Evolutionary conservation across 2,329 filamentous ascomycete species (phyloP), one percentile per base, ranked within the genome.

Genomic region (Venturia effusa): DNA sequence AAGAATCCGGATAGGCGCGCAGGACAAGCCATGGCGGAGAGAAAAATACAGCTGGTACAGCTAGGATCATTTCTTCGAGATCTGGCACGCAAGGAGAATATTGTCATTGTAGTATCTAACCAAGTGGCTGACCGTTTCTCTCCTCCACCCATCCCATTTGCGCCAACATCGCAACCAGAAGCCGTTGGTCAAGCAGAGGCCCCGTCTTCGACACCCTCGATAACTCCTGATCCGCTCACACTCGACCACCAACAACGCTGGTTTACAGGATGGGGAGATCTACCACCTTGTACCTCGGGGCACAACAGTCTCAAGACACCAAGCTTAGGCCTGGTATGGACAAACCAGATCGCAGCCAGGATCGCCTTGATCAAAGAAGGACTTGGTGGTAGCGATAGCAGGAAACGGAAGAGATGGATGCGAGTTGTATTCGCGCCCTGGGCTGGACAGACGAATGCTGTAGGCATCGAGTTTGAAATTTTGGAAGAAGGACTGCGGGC

Each of bases 251-350:
- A 97, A 75, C 91, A 97, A 74, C 84, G 89, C 54, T 97, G 92
- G 84, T 96, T 97, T 76, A 95, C 92, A 4, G 92, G 94, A 67
- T 97, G 94, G 93, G 92, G 93, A 27, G 90, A 96, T 73, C 71
- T 64, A 15, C 66, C 65, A 43, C 67, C 64, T 13, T 64, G 78
- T 60, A 74, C 77, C 32, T 76, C 55, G n/a, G 60, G 41, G 15
- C 48, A 63, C 4, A 40, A 15, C 19, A 68, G 66, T 0, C 69
- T 88, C 64, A 97, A 97, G 76, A 96, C 90, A 0, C 93, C 93
- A 0, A 89, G 89, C 7, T 77, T 97, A 30, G 93, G 93, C 0
- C 81, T 96, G 8, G 88, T 95, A 13, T 97, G 93, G 93, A 87
- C 90, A 2, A 93, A 92, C 37, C 92, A 97, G 77, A 85, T 97